phyloP scores from a whole-genome alignment of 139 green algal species.

The Deuterostichococcus epilithicus region DNA sequence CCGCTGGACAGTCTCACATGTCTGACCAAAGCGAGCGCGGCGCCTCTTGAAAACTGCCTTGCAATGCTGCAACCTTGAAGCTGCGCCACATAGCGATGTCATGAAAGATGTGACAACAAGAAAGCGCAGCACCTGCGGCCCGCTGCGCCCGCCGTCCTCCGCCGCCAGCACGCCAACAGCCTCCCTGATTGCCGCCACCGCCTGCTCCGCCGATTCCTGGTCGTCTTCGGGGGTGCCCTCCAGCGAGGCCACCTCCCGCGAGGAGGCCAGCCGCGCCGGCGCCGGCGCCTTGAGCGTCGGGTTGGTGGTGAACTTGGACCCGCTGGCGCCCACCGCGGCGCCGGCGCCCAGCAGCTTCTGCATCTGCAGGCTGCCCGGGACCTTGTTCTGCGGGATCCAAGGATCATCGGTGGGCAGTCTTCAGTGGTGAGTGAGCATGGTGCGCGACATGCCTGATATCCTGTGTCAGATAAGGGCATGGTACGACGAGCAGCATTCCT shows the following conservation, averaged over 20 bases:
- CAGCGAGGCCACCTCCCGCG: neutral
- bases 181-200: neutral
- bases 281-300: slow-evolving; percentile 3
- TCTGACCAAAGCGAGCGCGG: neutral
- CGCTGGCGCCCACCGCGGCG: slow-evolving; percentile 6
- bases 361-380: slow-evolving; percentile 6
- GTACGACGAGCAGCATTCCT: slow-evolving; percentile 6
- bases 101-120: neutral
- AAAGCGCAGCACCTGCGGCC: neutral
- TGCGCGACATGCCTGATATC: too few species aligned
- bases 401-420: neutral
- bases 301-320: slow-evolving; percentile 7
- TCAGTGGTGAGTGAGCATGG: neutral
- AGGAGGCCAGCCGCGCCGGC: neutral
- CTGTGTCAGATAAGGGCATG: too few species aligned
- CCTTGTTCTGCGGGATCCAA: neutral
- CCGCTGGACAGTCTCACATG: neutral
- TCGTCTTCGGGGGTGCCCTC: neutral
- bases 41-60: neutral
- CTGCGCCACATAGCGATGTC: neutral
- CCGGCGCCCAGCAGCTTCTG: neutral
- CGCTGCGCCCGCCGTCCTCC: neutral
- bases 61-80: neutral
- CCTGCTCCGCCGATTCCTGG: neutral
- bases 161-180: neutral